Conservation (phyloP, 75 land plant species). For the Larix kaempferi region DNA sequence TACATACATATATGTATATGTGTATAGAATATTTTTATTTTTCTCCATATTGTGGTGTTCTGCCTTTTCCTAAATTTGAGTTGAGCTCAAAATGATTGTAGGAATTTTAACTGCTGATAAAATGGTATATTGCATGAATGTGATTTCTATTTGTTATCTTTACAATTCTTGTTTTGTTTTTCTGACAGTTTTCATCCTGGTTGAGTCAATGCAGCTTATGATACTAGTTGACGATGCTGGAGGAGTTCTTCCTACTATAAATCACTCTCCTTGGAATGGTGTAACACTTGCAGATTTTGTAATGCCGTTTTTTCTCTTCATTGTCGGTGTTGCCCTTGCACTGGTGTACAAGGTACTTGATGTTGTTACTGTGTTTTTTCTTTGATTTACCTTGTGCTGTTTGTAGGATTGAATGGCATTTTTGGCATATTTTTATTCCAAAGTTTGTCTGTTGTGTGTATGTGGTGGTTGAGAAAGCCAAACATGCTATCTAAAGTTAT, state of each 20-base stretch:
- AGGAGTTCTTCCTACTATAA: constrained; percentile 44
- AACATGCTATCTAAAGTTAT: not conserved
- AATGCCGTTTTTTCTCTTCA: constrained; percentile 80
- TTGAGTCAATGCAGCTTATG: constrained; percentile 57
- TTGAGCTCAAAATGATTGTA: not conserved
- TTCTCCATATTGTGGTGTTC: not conserved
- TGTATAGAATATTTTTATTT: not conserved
- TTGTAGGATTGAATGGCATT: not conserved
- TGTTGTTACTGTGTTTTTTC: no score
- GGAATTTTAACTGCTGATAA: not conserved
- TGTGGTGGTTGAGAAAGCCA: not conserved
- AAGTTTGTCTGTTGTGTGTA: not conserved
- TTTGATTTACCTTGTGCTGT: not conserved
- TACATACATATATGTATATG: no score
- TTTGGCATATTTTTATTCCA: not conserved
- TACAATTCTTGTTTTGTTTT: not conserved
- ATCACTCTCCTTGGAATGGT: constrained; percentile 85
- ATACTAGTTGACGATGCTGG: constrained; percentile 78
- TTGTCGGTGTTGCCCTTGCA: constrained; percentile 64
- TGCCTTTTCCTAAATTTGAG: not conserved
- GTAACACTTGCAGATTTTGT: constrained; percentile 76
- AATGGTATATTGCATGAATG: not conserved
- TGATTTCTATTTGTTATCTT: not conserved
- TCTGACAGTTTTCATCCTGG: not conserved
- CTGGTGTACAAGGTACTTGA: constrained; percentile 67